Base-by-base conservation (phyloP, 2,329 filamentous ascomycete genomes). In the Triangularia setosa region DNA sequence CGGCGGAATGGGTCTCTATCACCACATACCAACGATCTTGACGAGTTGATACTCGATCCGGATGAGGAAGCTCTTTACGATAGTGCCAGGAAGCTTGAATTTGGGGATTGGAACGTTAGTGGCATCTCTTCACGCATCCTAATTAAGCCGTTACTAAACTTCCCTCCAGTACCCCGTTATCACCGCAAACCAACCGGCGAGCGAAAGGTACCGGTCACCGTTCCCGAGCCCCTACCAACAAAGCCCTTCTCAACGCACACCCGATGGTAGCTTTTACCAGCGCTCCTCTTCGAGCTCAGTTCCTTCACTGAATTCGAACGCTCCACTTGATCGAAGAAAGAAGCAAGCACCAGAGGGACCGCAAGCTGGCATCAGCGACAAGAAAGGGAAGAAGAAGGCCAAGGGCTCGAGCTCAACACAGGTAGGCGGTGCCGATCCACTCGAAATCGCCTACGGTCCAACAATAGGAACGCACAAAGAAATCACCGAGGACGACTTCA, bases 91-190 rank as follows among this genome's bases (percentile, higher is more conserved):
- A 84, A 87, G 52, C 77, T 94, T 3, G 90, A 93, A 72, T 93
- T 88, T 74, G 91, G 91, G 2, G 94, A 98, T 73, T 98, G 93
- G 92, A 97, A 98, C 77, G 92, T 94, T 79, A 82, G 91, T 87
- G 56, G 64, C 73, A 79, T 61, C 80, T 69, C 18, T 60, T 18
- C 64, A 33, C 12, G 8, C 2, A 28, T 16, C 44, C 56, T 68
- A 11, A 64, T 58, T 1, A 18, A 14, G 6, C 21, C 33, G 16
- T 58, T 25, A 33, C 61, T 67, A 58, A 69, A n/a, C n/a, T 33
- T 14, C 11, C 35, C 8, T 25, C n/a, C 59, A 95, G 91, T 98
- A 98, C 76, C 94, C 93, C 24, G 94, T 98, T 27, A 93, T 98
- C 69, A 94, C 93, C 33, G 93, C 84, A 53, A 85, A 81, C 74